Percentiles rank a stretch among this genome's conserved stretches.
Conservation (phyloP, 2,329 filamentous ascomycete genomes). For the Trichoderma sp. region DNA sequence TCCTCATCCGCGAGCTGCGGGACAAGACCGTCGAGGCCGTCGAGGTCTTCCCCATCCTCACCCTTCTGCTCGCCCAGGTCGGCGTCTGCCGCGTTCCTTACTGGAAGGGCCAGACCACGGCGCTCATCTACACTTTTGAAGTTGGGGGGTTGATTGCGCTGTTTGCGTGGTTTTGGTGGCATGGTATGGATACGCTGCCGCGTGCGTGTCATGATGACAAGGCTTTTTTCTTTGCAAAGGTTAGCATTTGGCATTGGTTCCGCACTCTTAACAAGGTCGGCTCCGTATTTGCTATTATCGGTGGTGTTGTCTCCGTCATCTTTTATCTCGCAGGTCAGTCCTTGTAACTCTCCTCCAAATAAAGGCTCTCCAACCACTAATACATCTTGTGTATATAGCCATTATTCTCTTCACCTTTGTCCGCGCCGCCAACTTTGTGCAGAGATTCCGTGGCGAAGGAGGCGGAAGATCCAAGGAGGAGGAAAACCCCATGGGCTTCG, state of each 20-base stretch:
- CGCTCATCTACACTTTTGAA: slow-evolving; percentile 25
- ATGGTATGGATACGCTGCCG: slow-evolving; percentile 27
- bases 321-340: slow-evolving; percentile 22
- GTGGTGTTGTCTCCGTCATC: slow-evolving; percentile 13
- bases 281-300: slow-evolving; percentile 23
- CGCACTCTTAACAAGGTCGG: slow-evolving; percentile 28
- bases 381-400: background rate
- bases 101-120: slow-evolving; percentile 19
- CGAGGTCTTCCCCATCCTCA: slow-evolving; percentile 28
- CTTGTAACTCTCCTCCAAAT: no score
- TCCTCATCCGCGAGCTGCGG: slow-evolving; percentile 20
- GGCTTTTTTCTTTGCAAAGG: slow-evolving; percentile 32
- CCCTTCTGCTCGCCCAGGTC: slow-evolving; percentile 26
- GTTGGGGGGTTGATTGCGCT: slow-evolving; percentile 23
- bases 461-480: background rate
- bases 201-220: slow-evolving; percentile 26
- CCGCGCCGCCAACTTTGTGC: background rate
- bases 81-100: slow-evolving; percentile 23
- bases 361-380: background rate
- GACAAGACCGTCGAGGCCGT: slow-evolving; percentile 22
- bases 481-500: background rate
- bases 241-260: slow-evolving; percentile 30
- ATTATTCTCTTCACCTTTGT: slow-evolving; percentile 11
- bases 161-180: slow-evolving; percentile 29
- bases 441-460: background rate